Conservation (phyloP, 768 basidiomycete genomes). For the Lactarius quietus region DNA sequence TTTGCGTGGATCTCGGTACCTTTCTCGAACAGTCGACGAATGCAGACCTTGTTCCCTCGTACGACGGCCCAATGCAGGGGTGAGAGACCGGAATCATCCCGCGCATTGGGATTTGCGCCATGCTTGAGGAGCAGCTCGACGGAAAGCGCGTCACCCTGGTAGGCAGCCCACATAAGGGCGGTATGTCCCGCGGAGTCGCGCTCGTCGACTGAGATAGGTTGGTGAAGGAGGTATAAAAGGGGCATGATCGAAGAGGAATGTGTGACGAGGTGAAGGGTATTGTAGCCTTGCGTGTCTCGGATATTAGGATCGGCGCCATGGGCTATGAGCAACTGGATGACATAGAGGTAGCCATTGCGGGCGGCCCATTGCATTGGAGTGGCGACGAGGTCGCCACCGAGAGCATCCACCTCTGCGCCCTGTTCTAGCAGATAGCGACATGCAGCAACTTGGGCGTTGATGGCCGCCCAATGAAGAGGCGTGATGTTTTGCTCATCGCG, state of each 20-base stretch:
- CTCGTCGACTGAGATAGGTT: slow-evolving; percentile 89
- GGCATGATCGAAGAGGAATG: slow-evolving; percentile 96
- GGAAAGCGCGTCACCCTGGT: slow-evolving; percentile 95
- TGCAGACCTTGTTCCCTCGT: slow-evolving; percentile 85
- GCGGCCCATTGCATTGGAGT: slow-evolving; percentile 99
- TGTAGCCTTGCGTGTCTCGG: slow-evolving; percentile 92
- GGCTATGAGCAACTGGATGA: slow-evolving; percentile 87
- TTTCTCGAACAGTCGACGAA: slow-evolving; percentile 78
- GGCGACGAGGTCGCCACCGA: slow-evolving; percentile 90
- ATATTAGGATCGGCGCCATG: slow-evolving; percentile 93
- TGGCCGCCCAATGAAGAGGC: slow-evolving; percentile 96
- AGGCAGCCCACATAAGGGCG: slow-evolving; percentile 97
- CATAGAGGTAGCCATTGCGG: slow-evolving; percentile 92
- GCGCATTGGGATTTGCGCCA: slow-evolving; percentile 72
- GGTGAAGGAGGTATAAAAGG: slow-evolving; percentile 84
- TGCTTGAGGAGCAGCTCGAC: slow-evolving; percentile 88
- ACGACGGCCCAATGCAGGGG: slow-evolving; percentile 98
- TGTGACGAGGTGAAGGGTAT: slow-evolving; percentile 90
- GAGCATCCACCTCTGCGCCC: slow-evolving; percentile 91
- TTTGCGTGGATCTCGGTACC: slow-evolving; percentile 80
- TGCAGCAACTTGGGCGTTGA: slow-evolving; percentile 89
- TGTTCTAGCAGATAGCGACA: slow-evolving; percentile 86
- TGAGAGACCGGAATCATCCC: slow-evolving; percentile 79
- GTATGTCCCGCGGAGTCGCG: slow-evolving; percentile 92
- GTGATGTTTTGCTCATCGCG: slow-evolving; percentile 90